Percentiles rank a stretch among this genome's conserved stretches.
Evolutionary conservation across 495 filamentous ascomycete species (phyloP).

Genomic region (Aspergillus indologenus): DNA sequence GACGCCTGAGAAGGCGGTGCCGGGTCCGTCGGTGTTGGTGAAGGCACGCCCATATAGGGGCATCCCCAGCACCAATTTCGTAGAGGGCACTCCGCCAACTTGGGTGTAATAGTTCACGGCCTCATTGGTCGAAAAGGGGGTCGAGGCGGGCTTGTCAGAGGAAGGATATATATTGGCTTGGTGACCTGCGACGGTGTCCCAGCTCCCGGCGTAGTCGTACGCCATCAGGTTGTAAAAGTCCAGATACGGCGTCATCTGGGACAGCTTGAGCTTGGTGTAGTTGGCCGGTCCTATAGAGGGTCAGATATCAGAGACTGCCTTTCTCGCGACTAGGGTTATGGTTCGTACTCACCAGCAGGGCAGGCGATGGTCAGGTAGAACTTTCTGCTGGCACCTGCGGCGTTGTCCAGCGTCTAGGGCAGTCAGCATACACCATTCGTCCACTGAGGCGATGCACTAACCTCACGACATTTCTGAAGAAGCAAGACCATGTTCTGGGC

Average conservation of each 20-base stretch:
- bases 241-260: constrained; percentile 67
- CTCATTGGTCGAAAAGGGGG: constrained; percentile 48
- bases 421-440: background rate
- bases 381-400: constrained; percentile 53
- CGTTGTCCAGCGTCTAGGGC: constrained; percentile 56
- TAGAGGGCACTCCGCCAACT: constrained; percentile 53
- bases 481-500: constrained; percentile 69
- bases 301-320: background rate
- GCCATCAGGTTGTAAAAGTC: constrained; percentile 85
- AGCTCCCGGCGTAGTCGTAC: constrained; percentile 77
- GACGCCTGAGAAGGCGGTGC: constrained; percentile 63
- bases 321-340: background rate
- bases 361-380: constrained; percentile 78
- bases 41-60: constrained; percentile 89
- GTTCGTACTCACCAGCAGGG: constrained; percentile 38
- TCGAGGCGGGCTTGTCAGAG: constrained; percentile 51
- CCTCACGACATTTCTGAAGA: constrained; percentile 41
- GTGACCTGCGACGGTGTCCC: constrained; percentile 72
- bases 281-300: constrained; percentile 48
- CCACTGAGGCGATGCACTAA: background rate
- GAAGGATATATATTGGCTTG: constrained; percentile 73
- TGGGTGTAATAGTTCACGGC: constrained; percentile 60
- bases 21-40: constrained; percentile 67
- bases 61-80: constrained; percentile 80
- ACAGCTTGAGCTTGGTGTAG: constrained; percentile 64